Conservation (phyloP, 2,329 filamentous ascomycete species). For the Botryotinia convoluta region DNA sequence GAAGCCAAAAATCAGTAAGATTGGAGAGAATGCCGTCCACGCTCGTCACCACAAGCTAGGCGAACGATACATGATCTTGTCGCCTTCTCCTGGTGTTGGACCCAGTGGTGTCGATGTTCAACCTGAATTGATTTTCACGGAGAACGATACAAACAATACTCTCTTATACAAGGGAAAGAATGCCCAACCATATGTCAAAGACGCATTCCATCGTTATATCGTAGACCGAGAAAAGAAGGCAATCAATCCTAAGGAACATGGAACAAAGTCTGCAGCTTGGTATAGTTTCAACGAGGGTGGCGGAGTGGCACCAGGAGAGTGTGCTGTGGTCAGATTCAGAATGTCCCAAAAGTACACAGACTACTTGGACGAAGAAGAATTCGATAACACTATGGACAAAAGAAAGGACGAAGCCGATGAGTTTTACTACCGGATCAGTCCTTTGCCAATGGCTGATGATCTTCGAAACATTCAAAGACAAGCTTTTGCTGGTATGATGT, state of each 20-base stretch:
- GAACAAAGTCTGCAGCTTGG: conserved; percentile 90
- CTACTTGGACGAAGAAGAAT: conserved; percentile 87
- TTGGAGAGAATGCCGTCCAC: conserved; percentile 65
- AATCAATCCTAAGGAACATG: conserved; percentile 74
- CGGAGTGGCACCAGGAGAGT: conserved; percentile 85
- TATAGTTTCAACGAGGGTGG: conserved; percentile 88
- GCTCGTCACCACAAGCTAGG: conserved; percentile 80
- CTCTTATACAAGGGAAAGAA: conserved; percentile 76
- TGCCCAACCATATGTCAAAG: conserved; percentile 82
- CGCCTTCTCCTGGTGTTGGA: conserved; percentile 84
- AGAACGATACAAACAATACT: conserved; percentile 90
- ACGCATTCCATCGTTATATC: conserved; percentile 88
- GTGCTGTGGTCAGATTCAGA: conserved; percentile 90
- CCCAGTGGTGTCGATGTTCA: conserved; percentile 77
- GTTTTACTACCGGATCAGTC: conserved; percentile 91
- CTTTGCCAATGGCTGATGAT: conserved; percentile 89
- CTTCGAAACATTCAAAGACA: conserved; percentile 93
- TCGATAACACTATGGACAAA: conserved; percentile 86
- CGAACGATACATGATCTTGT: conserved; percentile 78
- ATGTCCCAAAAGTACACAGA: conserved; percentile 72
- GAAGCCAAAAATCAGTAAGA: conserved; percentile 74
- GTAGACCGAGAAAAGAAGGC: conserved; percentile 77
- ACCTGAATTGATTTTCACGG: conserved; percentile 85
- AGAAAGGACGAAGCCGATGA: conserved; percentile 89
- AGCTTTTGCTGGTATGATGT: conserved; percentile 95